Conservation (phyloP, 345 rosid genomes). For the Rhizophora mangle region DNA sequence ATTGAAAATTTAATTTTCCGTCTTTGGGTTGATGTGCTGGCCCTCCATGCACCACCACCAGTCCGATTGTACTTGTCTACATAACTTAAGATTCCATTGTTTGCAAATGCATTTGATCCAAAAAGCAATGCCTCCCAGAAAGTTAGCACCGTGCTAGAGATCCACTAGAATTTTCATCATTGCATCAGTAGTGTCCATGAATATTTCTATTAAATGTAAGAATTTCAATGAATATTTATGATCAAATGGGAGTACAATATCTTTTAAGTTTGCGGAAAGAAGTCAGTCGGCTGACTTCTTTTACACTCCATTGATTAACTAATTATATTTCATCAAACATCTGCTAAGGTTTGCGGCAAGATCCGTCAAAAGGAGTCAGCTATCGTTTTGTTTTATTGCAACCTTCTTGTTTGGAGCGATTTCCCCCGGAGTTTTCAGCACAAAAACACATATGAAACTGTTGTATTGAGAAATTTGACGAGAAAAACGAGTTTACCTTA, state of each 20-base stretch:
- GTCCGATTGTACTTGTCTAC: not conserved
- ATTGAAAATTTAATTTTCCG: conserved; percentile 24
- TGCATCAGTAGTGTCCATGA: not conserved
- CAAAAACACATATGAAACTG: too few relatives aligned
- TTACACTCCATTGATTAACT: not conserved
- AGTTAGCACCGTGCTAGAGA: not conserved
- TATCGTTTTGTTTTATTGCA: too few relatives aligned
- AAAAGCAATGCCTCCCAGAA: not conserved
- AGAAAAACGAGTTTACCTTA: too few relatives aligned
- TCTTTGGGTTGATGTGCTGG: conserved; percentile 27
- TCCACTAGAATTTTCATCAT: not conserved
- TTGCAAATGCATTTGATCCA: conserved; percentile 1
- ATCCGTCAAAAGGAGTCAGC: too few relatives aligned
- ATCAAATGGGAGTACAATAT: not conserved
- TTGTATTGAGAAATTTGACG: too few relatives aligned
- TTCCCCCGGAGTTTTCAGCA: too few relatives aligned
- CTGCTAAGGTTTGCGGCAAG: too few relatives aligned
- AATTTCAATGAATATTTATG: not conserved
- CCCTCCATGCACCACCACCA: conserved; percentile 1
- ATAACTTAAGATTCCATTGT: conserved; percentile 17
- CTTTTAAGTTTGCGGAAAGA: not conserved
- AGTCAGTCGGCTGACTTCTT: not conserved
- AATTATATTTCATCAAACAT: too few relatives aligned
- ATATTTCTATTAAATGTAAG: too few relatives aligned
- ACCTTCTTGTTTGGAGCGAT: too few relatives aligned